phyloP scores from a whole-genome alignment of 176 grass and related monocot genomes.

The Hsuehochloa calcarea region DNA sequence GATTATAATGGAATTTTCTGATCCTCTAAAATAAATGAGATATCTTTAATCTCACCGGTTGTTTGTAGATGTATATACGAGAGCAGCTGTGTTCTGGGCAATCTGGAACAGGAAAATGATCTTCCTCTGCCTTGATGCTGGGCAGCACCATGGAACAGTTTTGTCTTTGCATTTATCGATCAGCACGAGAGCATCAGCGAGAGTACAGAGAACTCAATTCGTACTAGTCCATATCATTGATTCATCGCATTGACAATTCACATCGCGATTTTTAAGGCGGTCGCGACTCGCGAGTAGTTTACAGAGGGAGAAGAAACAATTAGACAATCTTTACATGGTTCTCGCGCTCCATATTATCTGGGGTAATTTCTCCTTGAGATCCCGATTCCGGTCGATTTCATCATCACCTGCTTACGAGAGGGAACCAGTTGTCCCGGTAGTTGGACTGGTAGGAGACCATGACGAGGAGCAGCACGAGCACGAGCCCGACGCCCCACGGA shows the following conservation, averaged over 20 bases:
- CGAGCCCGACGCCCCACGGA: conserved; percentile 62
- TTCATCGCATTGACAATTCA: no score
- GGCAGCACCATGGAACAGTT: no score
- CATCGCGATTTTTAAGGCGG: no score
- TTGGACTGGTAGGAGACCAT: conserved; percentile 79
- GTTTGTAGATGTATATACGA: no score
- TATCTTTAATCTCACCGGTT: no score
- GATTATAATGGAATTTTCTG: no score
- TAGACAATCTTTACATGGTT: not conserved
- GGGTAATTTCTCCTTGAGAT: not conserved
- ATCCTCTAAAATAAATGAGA: no score
- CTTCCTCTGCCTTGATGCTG: no score
- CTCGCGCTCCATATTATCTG: not conserved
- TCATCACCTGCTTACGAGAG: conserved; percentile 36
- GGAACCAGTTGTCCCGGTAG: conserved; percentile 73
- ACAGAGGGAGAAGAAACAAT: not conserved
- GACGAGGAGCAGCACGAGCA: conserved; percentile 59
- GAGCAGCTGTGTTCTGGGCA: not conserved
- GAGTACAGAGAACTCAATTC: not conserved
- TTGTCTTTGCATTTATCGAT: no score
- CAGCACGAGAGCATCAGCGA: not conserved
- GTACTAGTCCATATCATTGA: not conserved
- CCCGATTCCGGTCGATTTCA: not conserved
- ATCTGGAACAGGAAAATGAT: not conserved
- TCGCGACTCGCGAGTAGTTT: no score